Conservation (phyloP, 331 rosid genomes). For the Acacia concinna region DNA sequence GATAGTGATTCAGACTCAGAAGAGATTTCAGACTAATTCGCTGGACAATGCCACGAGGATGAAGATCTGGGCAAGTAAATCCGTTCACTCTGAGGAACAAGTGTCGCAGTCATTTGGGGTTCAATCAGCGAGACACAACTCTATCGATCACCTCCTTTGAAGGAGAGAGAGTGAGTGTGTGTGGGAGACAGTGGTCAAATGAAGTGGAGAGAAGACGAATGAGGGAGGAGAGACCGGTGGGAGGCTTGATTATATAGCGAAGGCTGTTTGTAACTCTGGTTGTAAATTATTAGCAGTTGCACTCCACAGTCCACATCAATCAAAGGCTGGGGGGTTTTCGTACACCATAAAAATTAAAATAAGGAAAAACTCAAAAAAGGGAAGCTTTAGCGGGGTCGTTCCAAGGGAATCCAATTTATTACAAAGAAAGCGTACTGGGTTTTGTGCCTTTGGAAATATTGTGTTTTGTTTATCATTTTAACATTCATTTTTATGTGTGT, state of each 20-base stretch:
- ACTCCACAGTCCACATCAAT: neutral
- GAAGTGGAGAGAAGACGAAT: conserved; percentile 27
- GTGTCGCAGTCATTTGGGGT: conserved; percentile 37
- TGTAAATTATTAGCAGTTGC: conserved; percentile 7
- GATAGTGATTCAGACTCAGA: neutral
- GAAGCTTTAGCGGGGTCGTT: neutral
- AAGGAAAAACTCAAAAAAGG: neutral
- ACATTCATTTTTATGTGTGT: neutral
- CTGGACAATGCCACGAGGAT: conserved; percentile 34
- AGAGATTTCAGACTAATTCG: conserved; percentile 24
- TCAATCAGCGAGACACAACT: conserved; percentile 22
- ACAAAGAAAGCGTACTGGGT: conserved; percentile 11
- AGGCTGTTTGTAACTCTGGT: conserved; percentile 25
- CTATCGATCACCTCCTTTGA: neutral
- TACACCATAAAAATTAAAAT: neutral
- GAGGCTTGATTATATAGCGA: conserved; percentile 45
- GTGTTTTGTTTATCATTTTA: neutral
- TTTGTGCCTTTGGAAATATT: conserved; percentile 27
- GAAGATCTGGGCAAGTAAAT: conserved; percentile 37
- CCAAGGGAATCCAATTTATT: conserved; percentile 8
- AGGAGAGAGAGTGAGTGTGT: neutral
- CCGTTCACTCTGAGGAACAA: neutral
- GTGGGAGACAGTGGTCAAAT: conserved; percentile 8
- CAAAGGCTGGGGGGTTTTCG: neutral
- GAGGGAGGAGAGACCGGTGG: conserved; percentile 42